Conservation (phyloP, 2,329 filamentous ascomycete genomes). For the Aspergillus bombycis region DNA sequence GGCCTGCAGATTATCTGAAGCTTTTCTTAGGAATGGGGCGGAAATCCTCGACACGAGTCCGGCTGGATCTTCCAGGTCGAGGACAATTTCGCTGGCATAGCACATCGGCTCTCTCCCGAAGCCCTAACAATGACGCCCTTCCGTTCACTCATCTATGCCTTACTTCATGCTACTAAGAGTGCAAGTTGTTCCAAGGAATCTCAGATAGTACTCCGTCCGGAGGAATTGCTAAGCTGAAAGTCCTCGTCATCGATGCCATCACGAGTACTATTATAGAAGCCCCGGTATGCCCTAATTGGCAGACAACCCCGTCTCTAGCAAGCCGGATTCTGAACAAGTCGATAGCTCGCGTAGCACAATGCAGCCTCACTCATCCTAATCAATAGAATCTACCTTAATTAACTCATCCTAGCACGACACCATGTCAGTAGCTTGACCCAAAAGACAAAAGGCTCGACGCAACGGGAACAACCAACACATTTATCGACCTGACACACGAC, state of each 20-base stretch:
- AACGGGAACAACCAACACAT: neutral
- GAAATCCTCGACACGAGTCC: neutral
- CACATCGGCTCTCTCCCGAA: neutral
- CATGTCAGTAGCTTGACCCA: neutral
- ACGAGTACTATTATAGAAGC: neutral
- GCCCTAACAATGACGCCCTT: neutral
- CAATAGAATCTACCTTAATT: neutral
- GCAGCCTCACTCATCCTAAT: neutral
- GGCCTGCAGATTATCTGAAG: neutral
- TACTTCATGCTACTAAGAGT: neutral
- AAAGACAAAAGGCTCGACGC: neutral
- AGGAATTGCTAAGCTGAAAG: neutral
- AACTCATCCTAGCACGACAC: neutral
- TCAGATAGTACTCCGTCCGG: neutral
- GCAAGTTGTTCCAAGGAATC: neutral
- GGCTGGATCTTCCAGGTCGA: neutral
- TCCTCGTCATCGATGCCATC: neutral
- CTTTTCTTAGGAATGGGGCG: neutral
- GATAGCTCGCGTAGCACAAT: neutral
- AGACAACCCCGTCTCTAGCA: neutral
- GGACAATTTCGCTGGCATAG: neutral
- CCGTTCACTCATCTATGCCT: neutral
- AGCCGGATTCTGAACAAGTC: neutral
- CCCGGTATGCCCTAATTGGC: neutral
- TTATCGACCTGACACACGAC: neutral